These are phyloP conservation scores for Chrysanthemum seticuspe DNA, from an alignment of 129 eudicot genomes.

Conservation along the genomic window DNA sequence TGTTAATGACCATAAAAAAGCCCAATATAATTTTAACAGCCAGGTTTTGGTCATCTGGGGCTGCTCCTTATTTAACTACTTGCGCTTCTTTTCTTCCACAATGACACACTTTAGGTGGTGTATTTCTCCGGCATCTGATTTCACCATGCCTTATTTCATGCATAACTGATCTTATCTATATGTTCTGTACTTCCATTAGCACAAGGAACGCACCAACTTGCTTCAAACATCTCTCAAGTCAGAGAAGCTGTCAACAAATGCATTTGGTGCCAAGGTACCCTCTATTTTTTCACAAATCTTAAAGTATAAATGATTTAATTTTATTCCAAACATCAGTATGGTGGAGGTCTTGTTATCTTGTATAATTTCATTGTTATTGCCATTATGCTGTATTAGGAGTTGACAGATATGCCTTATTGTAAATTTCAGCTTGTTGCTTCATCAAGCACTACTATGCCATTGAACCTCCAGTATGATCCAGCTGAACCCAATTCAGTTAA, in stretches of 20 bases:
- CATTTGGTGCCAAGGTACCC: constrained; percentile 67
- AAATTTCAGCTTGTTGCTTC: constrained; percentile 64
- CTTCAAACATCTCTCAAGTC: constrained; percentile 37
- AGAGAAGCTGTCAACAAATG: constrained; percentile 49
- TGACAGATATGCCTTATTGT: constrained; percentile 25
- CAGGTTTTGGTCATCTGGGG: background rate
- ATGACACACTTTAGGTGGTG: background rate
- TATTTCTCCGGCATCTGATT: background rate
- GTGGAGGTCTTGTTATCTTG: background rate
- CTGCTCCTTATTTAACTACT: background rate
- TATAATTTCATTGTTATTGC: background rate
- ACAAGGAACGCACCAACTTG: constrained; percentile 34
- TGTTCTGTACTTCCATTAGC: constrained; percentile 31
- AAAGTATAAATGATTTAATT: background rate
- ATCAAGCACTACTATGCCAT: constrained; percentile 52
- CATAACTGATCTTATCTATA: constrained; percentile 14
- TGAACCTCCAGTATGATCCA: constrained; percentile 67
- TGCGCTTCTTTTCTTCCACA: background rate
- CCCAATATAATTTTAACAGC: background rate
- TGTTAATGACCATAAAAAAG: background rate
- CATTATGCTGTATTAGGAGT: background rate
- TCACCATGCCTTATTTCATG: constrained; percentile 9
- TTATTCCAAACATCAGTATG: background rate
- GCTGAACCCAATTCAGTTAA: constrained; percentile 69
- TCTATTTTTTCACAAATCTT: background rate